Conservation (phyloP, 192 early-diverging fungal genomes). For the Rhizophagus sp. region DNA sequence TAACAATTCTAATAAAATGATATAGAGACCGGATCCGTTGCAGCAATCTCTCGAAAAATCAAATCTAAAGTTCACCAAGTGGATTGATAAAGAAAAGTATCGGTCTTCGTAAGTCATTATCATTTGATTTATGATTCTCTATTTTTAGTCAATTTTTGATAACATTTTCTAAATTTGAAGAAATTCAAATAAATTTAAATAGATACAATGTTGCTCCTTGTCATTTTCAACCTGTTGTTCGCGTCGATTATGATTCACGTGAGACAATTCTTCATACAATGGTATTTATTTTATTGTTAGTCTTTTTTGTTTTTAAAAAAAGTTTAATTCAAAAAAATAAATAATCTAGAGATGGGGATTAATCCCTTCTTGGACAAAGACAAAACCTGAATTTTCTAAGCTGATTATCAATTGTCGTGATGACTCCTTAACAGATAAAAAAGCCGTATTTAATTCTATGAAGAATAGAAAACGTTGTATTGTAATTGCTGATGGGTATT, state of each 20-base stretch:
- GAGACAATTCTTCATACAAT: slow-evolving; percentile 45
- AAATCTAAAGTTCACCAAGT: neutral
- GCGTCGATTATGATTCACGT: slow-evolving; percentile 27
- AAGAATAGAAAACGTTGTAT: slow-evolving; percentile 56
- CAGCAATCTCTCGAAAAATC: neutral
- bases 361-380: slow-evolving; percentile 48
- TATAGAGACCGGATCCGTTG: neutral
- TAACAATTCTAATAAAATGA: neutral
- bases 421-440: slow-evolving; percentile 48
- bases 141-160: neutral
- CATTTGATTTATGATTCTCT: neutral
- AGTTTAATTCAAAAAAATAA: neutral
- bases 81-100: slow-evolving; percentile 16
- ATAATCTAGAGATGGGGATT: slow-evolving; percentile 52
- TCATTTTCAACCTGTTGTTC: slow-evolving; percentile 45
- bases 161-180: neutral
- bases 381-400: slow-evolving; percentile 33
- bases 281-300: slow-evolving; percentile 33
- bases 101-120: neutral
- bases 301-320: neutral
- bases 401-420: slow-evolving; percentile 58
- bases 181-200: neutral
- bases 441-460: slow-evolving; percentile 49
- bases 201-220: slow-evolving; percentile 55
- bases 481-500: slow-evolving; percentile 53